Base-by-base conservation (phyloP, 768 basidiomycete species). In the Boletus rufocinnamomeus region DNA sequence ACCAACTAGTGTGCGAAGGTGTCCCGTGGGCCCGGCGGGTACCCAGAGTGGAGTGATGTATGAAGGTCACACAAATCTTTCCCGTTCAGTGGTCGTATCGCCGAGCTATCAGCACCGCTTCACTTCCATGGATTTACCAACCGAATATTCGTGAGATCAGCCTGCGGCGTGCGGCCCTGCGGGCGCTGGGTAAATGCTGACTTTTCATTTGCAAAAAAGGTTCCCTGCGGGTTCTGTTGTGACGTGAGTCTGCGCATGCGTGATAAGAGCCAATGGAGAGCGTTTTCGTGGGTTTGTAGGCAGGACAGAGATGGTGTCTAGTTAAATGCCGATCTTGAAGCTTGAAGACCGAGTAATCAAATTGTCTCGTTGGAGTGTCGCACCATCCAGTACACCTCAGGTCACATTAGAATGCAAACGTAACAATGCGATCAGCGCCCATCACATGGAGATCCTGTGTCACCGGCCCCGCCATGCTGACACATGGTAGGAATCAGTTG, bases 141-240 rank as follows among this genome's bases (percentile, higher is more conserved):
- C 60, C 48, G 28, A 51, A 50, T 34, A 52, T 43, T 37, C 67
- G 63, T 70, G 66, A 46, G 66, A 69, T 67, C 50, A 52, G 23
- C 48, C 23, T 52, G 46, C 19, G 32, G 32, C 17, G 48, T 45
- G 38, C 34, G 37, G 41, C 53, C 55, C 45, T 59, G 54, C 35
- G 34, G 54, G 32, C 41, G 30, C 43, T 45, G 52, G 23, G 40
- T 43, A 32, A 52, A 25, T 23, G 9, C n/a, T 38, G 46, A 37
- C 38, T 6, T 23, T 50, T 19, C 47, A 52, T 52, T 49, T 50
- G 30, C 37, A 28, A 32, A 44, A 43, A 35, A 5, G 11, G 43
- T 25, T 52, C 38, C 41, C 14, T 37, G 44, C 43, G 44, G 44
- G 40, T 34, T 30, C 32, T 46, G 21, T 19, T 25, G 38, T 38